Evolutionary conservation across 352 stramenopile genomes (phyloP).

Genomic region (Phytopythium montanum): DNA sequence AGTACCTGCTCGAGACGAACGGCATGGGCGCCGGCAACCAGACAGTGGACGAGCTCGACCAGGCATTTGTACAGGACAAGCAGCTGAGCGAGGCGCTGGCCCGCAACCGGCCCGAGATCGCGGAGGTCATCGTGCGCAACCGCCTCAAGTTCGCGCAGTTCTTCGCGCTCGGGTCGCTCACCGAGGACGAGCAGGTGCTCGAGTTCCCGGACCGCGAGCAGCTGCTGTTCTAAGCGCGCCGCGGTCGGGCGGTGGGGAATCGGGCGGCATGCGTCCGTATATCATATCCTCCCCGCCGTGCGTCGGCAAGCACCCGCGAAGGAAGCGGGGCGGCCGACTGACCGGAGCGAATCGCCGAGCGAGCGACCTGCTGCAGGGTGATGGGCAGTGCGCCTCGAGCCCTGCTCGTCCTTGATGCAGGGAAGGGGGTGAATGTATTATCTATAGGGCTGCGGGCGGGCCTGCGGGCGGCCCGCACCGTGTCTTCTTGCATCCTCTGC

Average conservation of each 20-base stretch:
- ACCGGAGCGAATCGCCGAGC: too few species aligned
- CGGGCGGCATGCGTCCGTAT: not conserved
- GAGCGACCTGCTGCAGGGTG: not conserved
- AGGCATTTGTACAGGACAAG: slow-evolving; percentile 56
- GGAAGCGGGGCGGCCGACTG: not conserved
- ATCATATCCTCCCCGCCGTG: not conserved
- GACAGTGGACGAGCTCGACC: slow-evolving; percentile 53
- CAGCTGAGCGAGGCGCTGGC: slow-evolving; percentile 59
- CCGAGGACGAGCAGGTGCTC: slow-evolving; percentile 46
- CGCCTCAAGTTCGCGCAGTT: slow-evolving; percentile 73
- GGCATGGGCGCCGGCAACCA: slow-evolving; percentile 53
- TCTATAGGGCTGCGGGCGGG: not conserved
- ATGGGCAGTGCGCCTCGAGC: not conserved
- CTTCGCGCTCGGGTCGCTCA: slow-evolving; percentile 51
- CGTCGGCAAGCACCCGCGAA: not conserved
- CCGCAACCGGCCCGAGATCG: slow-evolving; percentile 60
- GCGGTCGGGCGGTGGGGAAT: not conserved
- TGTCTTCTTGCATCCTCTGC: slow-evolving; percentile 1
- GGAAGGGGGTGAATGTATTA: slow-evolving; percentile 5
- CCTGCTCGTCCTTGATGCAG: not conserved
- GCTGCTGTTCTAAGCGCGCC: slow-evolving; percentile 6
- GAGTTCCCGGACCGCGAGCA: slow-evolving; percentile 40
- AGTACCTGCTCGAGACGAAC: slow-evolving; percentile 80
- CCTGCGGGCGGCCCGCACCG: not conserved
- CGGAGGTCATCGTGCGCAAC: slow-evolving; percentile 73